A percentile compares a stretch with the other conserved stretches of the same genome.
These are phyloP conservation scores for Rhodotorula diobovata DNA, from an alignment of 768 basidiomycete species.

Conservation along the genomic window DNA sequence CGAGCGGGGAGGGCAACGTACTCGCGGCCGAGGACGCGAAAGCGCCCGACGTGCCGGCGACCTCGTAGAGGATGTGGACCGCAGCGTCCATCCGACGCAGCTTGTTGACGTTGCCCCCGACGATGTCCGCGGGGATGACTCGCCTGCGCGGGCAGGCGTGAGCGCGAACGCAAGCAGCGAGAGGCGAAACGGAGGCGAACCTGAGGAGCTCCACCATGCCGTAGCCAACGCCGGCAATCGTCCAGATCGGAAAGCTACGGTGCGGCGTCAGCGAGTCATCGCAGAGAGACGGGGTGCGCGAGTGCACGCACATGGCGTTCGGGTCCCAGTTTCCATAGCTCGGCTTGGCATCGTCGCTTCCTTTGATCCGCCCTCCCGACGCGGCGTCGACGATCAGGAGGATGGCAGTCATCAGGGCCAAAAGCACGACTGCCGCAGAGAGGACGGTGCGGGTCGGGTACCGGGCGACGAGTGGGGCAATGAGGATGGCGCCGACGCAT, in stretches of 20 bases:
- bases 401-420: constrained; percentile 41
- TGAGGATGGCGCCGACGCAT: constrained; percentile 40
- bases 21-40: constrained; percentile 38
- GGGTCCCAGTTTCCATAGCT: constrained; percentile 42
- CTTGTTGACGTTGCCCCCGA: constrained; percentile 43
- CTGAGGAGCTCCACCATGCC: constrained; percentile 41
- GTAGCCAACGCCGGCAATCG: constrained; percentile 42
- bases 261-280: background rate
- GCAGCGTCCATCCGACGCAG: constrained; percentile 43
- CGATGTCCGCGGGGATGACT: constrained; percentile 41
- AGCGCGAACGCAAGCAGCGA: constrained; percentile 19
- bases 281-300: background rate
- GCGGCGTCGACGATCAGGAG: constrained; percentile 44
- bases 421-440: constrained; percentile 41
- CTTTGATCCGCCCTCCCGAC: constrained; percentile 35
- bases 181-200: background rate
- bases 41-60: constrained; percentile 45
- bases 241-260: constrained; percentile 36
- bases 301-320: constrained; percentile 30
- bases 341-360: background rate
- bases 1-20: too few relatives aligned
- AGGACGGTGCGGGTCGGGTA: constrained; percentile 44
- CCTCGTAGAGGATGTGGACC: constrained; percentile 44
- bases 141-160: constrained; percentile 40
- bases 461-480: constrained; percentile 44